Base-by-base conservation (phyloP, 2,329 filamentous ascomycete species). In the Penicillium sp. region DNA sequence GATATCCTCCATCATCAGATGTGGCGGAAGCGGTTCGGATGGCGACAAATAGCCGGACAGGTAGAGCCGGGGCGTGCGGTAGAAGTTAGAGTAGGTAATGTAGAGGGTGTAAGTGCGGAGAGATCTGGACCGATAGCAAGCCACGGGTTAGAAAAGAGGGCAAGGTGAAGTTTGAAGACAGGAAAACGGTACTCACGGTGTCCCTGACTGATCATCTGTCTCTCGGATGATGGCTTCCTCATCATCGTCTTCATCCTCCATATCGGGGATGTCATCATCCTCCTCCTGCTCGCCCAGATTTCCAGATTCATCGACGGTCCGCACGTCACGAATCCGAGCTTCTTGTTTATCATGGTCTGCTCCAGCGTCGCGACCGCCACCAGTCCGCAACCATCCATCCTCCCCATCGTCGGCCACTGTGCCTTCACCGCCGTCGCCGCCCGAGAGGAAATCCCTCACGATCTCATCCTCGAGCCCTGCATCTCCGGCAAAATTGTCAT, bases 51-150 rank as follows among this genome's bases (percentile, higher is more conserved):
- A 97, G 66, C 94, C 94, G 0, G 91, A 95, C 46, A 99, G 86
- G 75, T 97, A 99, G 67, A 97, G 85, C 34, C 94, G 90, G 0
- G 94, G 94, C 4, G 94, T 97, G 64, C 91, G 89, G 77, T 97
- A 99, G 80, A 96, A 97, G 37, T 92, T 89, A 5, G 92, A 90
- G 78, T 99, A 99, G 77, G 91, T 94, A 69, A 99, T 97, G 81
- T 99, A 99, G 63, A 99, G 87, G 42, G 89, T 96, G 75, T 99
- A 99, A n/a, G 90, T 96, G 64, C 94, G 89, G 49, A 90, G 83
- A 51, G 89, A 87, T 54, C 90, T 96, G 62, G 50, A 52, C 67
- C 41, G 12, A 16, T 27, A 18, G 9, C 13, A 12, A 44, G 31
- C 15, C 23, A 58, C 64, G 13, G 23, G 41, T 55, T 42, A 65